Evolutionary conservation across 2,329 filamentous ascomycete genomes (phyloP).

Genomic region (Calonectria multiphialidica): DNA sequence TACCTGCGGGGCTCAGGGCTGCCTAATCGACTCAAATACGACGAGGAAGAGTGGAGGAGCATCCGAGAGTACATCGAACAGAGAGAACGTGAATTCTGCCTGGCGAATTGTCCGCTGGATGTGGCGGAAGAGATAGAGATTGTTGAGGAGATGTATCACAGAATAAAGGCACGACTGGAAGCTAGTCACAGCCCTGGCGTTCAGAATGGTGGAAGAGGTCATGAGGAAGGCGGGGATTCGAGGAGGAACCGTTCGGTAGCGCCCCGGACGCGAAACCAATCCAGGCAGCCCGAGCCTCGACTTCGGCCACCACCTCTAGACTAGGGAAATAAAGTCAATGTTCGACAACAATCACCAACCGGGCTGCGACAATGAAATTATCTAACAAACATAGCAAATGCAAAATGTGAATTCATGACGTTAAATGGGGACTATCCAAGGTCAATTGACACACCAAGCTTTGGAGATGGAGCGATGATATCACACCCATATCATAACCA

Average conservation of each 20-base stretch:
- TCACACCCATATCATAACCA: too few relatives aligned
- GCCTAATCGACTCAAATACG: background rate
- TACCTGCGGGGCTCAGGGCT: constrained; percentile 18
- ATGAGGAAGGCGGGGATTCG: background rate
- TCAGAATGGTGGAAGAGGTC: background rate
- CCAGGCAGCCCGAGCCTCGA: background rate
- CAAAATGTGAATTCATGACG: background rate
- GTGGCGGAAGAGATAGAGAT: constrained; percentile 17
- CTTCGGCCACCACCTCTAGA: background rate
- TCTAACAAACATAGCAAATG: too few relatives aligned
- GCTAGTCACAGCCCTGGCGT: background rate
- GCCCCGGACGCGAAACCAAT: background rate
- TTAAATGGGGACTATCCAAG: background rate
- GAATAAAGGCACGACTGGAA: constrained; percentile 7
- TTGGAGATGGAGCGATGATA: too few relatives aligned
- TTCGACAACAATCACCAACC: background rate
- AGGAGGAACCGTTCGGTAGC: background rate
- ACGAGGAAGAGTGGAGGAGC: constrained; percentile 14
- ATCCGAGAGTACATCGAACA: constrained; percentile 19
- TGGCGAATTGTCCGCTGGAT: constrained; percentile 5
- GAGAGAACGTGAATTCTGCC: constrained; percentile 19
- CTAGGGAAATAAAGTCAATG: background rate
- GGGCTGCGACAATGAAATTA: background rate
- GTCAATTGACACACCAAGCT: too few relatives aligned
- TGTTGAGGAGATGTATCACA: constrained; percentile 20